Base-by-base conservation (phyloP, 1,284 basidiomycete genomes). In the Tylopilus sp. region DNA sequence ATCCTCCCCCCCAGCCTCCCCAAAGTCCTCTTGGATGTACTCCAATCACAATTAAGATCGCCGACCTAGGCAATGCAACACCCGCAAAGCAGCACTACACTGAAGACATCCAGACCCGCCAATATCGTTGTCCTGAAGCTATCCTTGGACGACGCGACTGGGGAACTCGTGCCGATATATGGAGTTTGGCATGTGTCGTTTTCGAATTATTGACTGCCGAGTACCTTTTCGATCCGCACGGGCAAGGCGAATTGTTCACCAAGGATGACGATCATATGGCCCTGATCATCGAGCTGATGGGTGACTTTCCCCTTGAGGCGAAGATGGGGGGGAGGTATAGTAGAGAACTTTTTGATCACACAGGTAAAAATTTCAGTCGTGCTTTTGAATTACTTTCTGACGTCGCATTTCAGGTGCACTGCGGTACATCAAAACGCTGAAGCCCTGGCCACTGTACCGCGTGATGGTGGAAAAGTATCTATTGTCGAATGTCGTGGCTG, bases 181-280 rank as follows among this genome's bases (percentile, higher is more conserved):
- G 92, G 92, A 89, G 86, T 55, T 82, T 90, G 12, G 89, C 89
- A 36, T 92, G 90, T 66, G 83, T 96, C 67, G 77, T 86, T 37
- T 93, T 94, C 59, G 92, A 94, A 68, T 75, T 93, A 46, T 72
- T 93, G 49, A 92, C 90, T 6, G 88, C 89, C 28, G 90, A 93
- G 66, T 92, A 88, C 63, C 78, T 93, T 29, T 94, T 93, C 64
- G 91, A 93, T 63, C 92, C 92, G 25, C 91, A 92, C 55, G 79
- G 82, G 25, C 86, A 88, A 65, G 86, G 86, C 12, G 86, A 89
- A 53, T 62, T 85, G 53, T 95, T 93, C 68, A 87, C 84, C 58
- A 95, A 95, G 71, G 92, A 96, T 68, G 92, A 95, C 65, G 92
- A 96, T 66, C 92, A 95, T 63, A 89, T 96, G 76, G 92, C 93